Evolutionary conservation across 23 red algal genomes (phyloP).

Genomic region (Chondrus crispus): DNA sequence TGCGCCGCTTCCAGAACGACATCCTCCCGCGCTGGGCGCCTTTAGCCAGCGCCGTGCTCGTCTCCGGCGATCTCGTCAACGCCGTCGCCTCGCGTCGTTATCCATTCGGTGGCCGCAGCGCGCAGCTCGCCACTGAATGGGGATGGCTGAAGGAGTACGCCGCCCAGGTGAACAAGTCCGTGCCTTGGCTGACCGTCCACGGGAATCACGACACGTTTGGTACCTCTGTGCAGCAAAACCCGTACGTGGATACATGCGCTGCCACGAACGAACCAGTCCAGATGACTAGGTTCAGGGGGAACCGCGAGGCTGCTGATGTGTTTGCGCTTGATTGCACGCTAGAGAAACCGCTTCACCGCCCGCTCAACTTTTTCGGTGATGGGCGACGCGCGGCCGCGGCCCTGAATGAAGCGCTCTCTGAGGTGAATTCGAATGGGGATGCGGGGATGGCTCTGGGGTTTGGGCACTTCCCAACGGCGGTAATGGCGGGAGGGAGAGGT

Average conservation of each 20-base stretch:
- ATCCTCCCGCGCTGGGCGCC: slow-evolving; percentile 11
- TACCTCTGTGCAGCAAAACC: not conserved
- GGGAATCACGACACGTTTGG: slow-evolving; percentile 63
- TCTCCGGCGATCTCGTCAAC: slow-evolving; percentile 63
- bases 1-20: slow-evolving; percentile 1
- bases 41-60: not conserved
- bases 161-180: slow-evolving; percentile 4
- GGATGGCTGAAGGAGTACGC: not conserved
- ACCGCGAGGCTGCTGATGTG: not conserved
- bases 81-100: slow-evolving; percentile 18
- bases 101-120: slow-evolving; percentile 29
- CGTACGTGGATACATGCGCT: not conserved
- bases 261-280: not conserved
- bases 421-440: not conserved
- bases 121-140: slow-evolving; percentile 40
- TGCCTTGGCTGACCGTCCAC: slow-evolving; percentile 43
- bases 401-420: not conserved
- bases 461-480: slow-evolving; percentile 40
- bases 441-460: not conserved
- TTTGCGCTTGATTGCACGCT: slow-evolving; percentile 41
- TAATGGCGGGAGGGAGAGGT: not conserved
- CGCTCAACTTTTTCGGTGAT: slow-evolving; percentile 69
- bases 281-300: not conserved
- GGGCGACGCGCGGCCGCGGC: not conserved
- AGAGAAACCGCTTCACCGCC: slow-evolving; percentile 35